Percentiles rank a stretch among this genome's conserved stretches.
Evolutionary conservation across 1,139 yeast species (phyloP).

Genomic region (Pichia cactophila): DNA sequence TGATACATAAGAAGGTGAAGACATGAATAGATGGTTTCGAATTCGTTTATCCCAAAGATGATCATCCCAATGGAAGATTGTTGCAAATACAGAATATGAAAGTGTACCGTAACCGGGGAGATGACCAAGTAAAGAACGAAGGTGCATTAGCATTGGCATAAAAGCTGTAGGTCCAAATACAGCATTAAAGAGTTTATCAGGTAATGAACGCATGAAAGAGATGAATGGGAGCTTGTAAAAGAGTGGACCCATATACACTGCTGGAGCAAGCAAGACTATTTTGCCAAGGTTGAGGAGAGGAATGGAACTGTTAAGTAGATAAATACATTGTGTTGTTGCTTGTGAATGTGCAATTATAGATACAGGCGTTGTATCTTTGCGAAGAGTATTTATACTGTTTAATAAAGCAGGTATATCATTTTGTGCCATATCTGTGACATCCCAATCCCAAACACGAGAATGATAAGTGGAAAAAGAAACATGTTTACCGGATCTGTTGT

Average conservation of each 20-base stretch:
- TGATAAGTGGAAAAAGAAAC: conserved; percentile 36
- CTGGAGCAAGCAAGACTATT: conserved; percentile 81
- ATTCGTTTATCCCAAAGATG: conserved; percentile 63
- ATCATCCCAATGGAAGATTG: conserved; percentile 81
- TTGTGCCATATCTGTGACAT: conserved; percentile 68
- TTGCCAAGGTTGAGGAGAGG: conserved; percentile 35
- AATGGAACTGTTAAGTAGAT: conserved; percentile 36
- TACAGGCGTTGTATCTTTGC: conserved; percentile 23
- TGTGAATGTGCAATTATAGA: conserved; percentile 81
- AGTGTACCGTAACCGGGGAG: conserved; percentile 48
- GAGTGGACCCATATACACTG: conserved; percentile 76
- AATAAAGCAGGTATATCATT: conserved; percentile 71
- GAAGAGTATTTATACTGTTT: conserved; percentile 37
- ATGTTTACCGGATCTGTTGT: conserved; percentile 78
- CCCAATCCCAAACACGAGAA: conserved; percentile 78
- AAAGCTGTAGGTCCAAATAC: conserved; percentile 59
- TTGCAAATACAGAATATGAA: conserved; percentile 76
- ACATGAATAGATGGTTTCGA: conserved; percentile 67
- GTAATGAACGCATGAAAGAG: conserved; percentile 43
- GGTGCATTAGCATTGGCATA: conserved; percentile 48
- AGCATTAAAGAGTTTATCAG: conserved; percentile 33
- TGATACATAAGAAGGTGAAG: conserved; percentile 80
- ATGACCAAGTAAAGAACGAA: conserved; percentile 40
- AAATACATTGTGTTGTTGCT: conserved; percentile 81
- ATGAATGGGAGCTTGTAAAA: conserved; percentile 52